Base-by-base conservation (phyloP, 768 basidiomycete species). In the Auriscalpium vulgare region DNA sequence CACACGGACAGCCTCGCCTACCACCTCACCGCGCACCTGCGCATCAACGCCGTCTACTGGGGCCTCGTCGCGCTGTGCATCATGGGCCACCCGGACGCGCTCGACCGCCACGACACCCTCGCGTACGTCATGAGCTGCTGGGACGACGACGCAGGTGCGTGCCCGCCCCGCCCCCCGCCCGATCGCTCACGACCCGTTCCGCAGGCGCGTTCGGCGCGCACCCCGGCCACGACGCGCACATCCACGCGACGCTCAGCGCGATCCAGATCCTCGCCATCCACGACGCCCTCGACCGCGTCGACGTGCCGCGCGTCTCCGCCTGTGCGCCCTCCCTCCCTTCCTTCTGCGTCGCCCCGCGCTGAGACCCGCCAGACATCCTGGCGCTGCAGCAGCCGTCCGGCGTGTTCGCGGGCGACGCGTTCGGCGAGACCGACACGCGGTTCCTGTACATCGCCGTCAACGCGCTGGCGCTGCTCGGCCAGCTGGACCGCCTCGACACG, bases 11-110 rank as follows among this genome's bases (percentile, higher is more conserved):
- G 93, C 61, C 78, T 97, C 16, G 77, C 80, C 1, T 95, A 95
- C 71, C 91, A 95, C 68, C 77, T 95, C 17, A 95, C 95, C 0
- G 78, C 93, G 11, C 97, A 99, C 70, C 79, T 98, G 8, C 88
- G 95, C 8, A 76, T 99, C 71, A 98, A 97, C 69, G 95, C 94
- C 2, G 77, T 98, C 8, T 99, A 97, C 70, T 99, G 97, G 97
- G 97, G 93, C 8, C 74, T 94, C 43, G 92, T 88, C 0, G 93
- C 97, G 0, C 73, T 95, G 3, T 88, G 79, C 38, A 75, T 93
- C 47, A 88, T 98, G 85, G 81, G 78, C 1, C 80, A 79, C 47
- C 74, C 82, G 54, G 87, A 94, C 50, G 91, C 91, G 0, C 74
- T 99, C 51, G 80, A 88, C 62, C 73, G 85, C 43, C 83, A 91